Evolutionary conservation across 2,329 filamentous ascomycete species (phyloP), one percentile per base, ranked within the genome.

Genomic region (Cryphonectria japonica): DNA sequence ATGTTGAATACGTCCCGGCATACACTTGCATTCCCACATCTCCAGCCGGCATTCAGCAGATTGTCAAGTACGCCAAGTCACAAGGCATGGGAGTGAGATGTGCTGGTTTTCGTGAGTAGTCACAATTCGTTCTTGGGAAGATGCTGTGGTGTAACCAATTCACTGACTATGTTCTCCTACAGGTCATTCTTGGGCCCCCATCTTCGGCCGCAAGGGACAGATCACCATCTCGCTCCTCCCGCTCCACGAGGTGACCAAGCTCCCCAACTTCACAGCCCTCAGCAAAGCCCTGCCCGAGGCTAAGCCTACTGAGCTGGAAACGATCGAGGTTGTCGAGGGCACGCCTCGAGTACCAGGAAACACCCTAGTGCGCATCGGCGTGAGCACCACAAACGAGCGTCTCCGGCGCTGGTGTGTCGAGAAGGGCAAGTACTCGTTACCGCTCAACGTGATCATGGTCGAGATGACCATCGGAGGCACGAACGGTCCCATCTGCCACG

Each of bases 401-500:
- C 80, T 86, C 54, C 77, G 84, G 32, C 77, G 81, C 39, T 86
- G 83, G 83, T 79, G 82, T 29, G 78, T 84, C 63, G 75, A 77
- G 2, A 79, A 81, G 65, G 78, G 82, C 32, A 78, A 80, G 26
- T 82, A 81, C 78, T 79, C 81, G 0, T 74, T 85, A 29, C 83
- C 84, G 1, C 76, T 83, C 26, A 83, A 86, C 74, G 81, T 84
- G 32, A 83, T 85, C 71, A 79, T 85, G 70, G 83, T 84, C 7
- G 84, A 85, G 75, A 82, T 85, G 61, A 86, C 84, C 0, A 78
- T 83, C 61, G 83, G 83, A 11, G 84, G 84, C 2, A 80, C 81
- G 8, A 85, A 85, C 67, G 82, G 76, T 0, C 79, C 81, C 0
- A 83, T 84, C 63, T 85, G 84, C 74, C 84, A 86, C 68, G 84